phyloP scores from a whole-genome alignment of 768 basidiomycete species.

The Tulasnella sp. region DNA sequence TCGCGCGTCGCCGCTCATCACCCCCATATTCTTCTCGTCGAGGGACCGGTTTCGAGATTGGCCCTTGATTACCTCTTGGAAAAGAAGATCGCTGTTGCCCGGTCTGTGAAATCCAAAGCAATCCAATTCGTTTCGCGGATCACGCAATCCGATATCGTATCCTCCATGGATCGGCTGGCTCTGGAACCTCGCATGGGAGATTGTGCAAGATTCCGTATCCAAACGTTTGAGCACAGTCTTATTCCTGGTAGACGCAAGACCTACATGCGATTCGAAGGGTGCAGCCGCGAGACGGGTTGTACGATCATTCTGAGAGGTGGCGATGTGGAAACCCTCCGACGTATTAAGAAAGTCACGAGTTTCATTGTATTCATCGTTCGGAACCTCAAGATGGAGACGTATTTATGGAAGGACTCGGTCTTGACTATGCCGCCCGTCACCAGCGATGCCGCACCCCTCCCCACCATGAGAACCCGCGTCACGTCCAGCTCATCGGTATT shows the following conservation, averaged over 20 bases:
- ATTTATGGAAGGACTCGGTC: slow-evolving; percentile 83
- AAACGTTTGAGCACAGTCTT: slow-evolving; percentile 86
- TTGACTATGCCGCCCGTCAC: slow-evolving; percentile 60
- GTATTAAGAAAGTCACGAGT: slow-evolving; percentile 83
- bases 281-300: slow-evolving; percentile 83
- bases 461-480: slow-evolving; percentile 18
- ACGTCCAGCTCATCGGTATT: slow-evolving; percentile 17
- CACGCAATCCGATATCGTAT: slow-evolving; percentile 90
- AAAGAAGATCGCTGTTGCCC: slow-evolving; percentile 79
- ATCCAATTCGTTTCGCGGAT: slow-evolving; percentile 82
- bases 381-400: slow-evolving; percentile 86
- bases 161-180: slow-evolving; percentile 88
- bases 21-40: slow-evolving; percentile 85
- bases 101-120: slow-evolving; percentile 78
- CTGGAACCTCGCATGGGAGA: slow-evolving; percentile 82
- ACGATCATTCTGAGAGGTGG: slow-evolving; percentile 87
- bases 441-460: slow-evolving; percentile 47
- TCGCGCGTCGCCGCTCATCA: slow-evolving; percentile 80
- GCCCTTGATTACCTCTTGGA: slow-evolving; percentile 78
- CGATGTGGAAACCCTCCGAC: slow-evolving; percentile 62
- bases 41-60: slow-evolving; percentile 80
- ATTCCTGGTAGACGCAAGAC: slow-evolving; percentile 94
- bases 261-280: slow-evolving; percentile 97
- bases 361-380: slow-evolving; percentile 89
- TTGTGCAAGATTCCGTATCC: slow-evolving; percentile 71